Percentiles rank a stretch among this genome's conserved stretches.
Conservation (phyloP, 495 filamentous ascomycete species). For the Thermothielavioides terrestris region DNA sequence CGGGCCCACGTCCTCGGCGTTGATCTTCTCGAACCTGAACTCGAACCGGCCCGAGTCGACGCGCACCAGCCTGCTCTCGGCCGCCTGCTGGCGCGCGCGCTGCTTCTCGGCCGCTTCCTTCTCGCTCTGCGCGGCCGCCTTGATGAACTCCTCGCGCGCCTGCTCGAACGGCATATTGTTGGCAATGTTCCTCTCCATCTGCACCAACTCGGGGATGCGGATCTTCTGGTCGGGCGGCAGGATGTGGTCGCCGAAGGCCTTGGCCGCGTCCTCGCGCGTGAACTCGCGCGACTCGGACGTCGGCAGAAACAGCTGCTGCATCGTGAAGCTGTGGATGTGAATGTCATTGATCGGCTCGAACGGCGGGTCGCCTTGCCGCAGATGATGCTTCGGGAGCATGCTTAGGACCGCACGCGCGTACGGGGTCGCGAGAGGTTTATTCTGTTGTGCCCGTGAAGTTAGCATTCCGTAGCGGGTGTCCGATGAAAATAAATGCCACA, state of each 20-base stretch:
- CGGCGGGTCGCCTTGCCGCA: slow-evolving; percentile 16
- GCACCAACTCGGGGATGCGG: slow-evolving; percentile 77
- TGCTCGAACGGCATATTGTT: slow-evolving; percentile 13
- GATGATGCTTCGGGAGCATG: slow-evolving; percentile 62
- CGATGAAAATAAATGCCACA: too few species aligned
- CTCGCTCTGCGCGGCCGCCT: slow-evolving; percentile 28
- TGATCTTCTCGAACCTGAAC: slow-evolving; percentile 67
- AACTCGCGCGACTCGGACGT: slow-evolving; percentile 83
- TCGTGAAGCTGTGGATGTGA: slow-evolving; percentile 68
- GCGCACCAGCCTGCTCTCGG: slow-evolving; percentile 39
- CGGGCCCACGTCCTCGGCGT: slow-evolving; percentile 37
- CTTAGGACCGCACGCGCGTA: slow-evolving; percentile 66
- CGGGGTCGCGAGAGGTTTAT: slow-evolving; percentile 63
- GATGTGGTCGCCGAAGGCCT: slow-evolving; percentile 63
- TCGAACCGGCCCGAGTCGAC: slow-evolving; percentile 52
- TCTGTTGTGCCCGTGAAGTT: slow-evolving; percentile 36
- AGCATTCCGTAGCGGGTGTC: too few species aligned
- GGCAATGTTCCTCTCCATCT: slow-evolving; percentile 44
- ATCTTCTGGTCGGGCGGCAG: slow-evolving; percentile 80
- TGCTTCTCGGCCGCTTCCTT: slow-evolving; percentile 28
- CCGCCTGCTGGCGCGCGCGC: slow-evolving; percentile 32
- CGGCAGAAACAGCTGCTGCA: slow-evolving; percentile 81
- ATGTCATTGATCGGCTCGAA: slow-evolving; percentile 93
- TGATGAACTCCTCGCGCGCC: slow-evolving; percentile 29
- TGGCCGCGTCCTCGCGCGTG: slow-evolving; percentile 80